A percentile compares a stretch with the other conserved stretches of the same genome.
Evolutionary conservation across 352 stramenopile genomes (phyloP).

Genomic region (Pythium vanterpoolii): DNA sequence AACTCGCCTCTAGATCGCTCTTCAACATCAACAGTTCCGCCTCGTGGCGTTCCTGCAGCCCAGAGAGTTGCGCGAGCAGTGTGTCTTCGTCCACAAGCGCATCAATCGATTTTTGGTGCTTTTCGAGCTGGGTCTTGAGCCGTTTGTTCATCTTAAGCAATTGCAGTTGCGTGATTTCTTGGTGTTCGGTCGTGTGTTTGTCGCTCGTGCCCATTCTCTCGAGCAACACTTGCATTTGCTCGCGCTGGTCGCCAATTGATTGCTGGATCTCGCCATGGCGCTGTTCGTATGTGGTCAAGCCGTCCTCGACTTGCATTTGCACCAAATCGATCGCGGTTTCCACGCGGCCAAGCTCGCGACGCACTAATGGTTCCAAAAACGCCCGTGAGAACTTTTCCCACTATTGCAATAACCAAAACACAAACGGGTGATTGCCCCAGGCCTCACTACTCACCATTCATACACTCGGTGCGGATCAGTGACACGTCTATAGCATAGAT

Average conservation of each 20-base stretch:
- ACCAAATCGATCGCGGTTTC: slow-evolving; percentile 33
- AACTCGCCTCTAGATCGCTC: slow-evolving; percentile 22
- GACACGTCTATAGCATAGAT: slow-evolving; percentile 19
- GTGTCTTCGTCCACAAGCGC: slow-evolving; percentile 43
- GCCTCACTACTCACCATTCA: slow-evolving; percentile 30
- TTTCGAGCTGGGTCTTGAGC: slow-evolving; percentile 21
- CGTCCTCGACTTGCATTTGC: slow-evolving; percentile 32
- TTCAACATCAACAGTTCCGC: slow-evolving; percentile 30
- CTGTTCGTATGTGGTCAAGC: slow-evolving; percentile 10
- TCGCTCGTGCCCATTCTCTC: slow-evolving; percentile 9
- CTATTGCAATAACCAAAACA: no score
- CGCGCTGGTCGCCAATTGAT: slow-evolving; percentile 6
- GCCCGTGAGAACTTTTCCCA: no score
- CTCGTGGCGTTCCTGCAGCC: slow-evolving; percentile 52
- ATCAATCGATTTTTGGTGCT: slow-evolving; percentile 18
- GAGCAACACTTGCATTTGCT: slow-evolving; percentile 1
- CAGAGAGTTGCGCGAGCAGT: slow-evolving; percentile 47
- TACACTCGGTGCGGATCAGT: slow-evolving; percentile 31
- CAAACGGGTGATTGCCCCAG: no score
- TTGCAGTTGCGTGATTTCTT: slow-evolving; percentile 12
- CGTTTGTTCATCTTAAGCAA: slow-evolving; percentile 26
- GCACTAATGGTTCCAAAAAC: slow-evolving; percentile 33
- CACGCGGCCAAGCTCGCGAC: slow-evolving; percentile 40
- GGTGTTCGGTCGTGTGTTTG: slow-evolving; percentile 15
- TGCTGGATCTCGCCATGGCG: slow-evolving; percentile 11